phyloP scores from a whole-genome alignment of 768 basidiomycete species.

The Pholiota molesta region DNA sequence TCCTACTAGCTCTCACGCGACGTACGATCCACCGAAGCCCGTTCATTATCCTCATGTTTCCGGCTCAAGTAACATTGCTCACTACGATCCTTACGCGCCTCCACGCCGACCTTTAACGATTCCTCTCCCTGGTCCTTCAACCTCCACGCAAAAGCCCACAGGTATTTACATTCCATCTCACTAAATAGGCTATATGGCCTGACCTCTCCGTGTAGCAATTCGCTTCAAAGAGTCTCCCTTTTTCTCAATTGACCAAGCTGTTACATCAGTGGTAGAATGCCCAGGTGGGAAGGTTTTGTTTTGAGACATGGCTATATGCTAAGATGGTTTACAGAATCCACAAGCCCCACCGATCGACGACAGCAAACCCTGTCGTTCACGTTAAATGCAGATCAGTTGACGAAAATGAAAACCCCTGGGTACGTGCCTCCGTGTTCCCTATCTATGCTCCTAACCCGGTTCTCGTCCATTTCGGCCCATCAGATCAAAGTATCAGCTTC shows the following conservation, averaged over 20 bases:
- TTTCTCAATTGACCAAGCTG: slow-evolving; percentile 64
- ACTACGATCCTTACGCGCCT: slow-evolving; percentile 71
- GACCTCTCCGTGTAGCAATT: slow-evolving; percentile 48
- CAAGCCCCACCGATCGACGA: slow-evolving; percentile 76
- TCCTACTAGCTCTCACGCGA: slow-evolving; percentile 23
- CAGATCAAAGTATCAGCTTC: slow-evolving; percentile 77
- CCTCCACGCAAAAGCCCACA: slow-evolving; percentile 32
- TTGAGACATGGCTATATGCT: slow-evolving; percentile 2
- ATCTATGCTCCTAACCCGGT: slow-evolving; percentile 8
- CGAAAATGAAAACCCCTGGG: slow-evolving; percentile 61
- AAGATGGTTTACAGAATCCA: slow-evolving; percentile 57
- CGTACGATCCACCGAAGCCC: slow-evolving; percentile 32
- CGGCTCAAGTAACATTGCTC: slow-evolving; percentile 39
- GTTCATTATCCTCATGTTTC: slow-evolving; percentile 29
- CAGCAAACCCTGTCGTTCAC: slow-evolving; percentile 62
- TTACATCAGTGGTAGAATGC: slow-evolving; percentile 72
- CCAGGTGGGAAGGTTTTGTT: slow-evolving; percentile 55
- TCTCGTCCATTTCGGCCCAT: slow-evolving; percentile 1
- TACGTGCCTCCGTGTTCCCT: slow-evolving; percentile 33
- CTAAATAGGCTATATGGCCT: slow-evolving; percentile 20
- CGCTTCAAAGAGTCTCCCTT: slow-evolving; percentile 85
- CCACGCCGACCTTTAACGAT: slow-evolving; percentile 47
- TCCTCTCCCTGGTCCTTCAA: slow-evolving; percentile 38
- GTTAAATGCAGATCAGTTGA: slow-evolving; percentile 65
- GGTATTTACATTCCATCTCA: slow-evolving; percentile 24